These are phyloP conservation scores for Rhododendron ferrugineum DNA, from an alignment of 148 eudicot genomes.

Conservation along the genomic window DNA sequence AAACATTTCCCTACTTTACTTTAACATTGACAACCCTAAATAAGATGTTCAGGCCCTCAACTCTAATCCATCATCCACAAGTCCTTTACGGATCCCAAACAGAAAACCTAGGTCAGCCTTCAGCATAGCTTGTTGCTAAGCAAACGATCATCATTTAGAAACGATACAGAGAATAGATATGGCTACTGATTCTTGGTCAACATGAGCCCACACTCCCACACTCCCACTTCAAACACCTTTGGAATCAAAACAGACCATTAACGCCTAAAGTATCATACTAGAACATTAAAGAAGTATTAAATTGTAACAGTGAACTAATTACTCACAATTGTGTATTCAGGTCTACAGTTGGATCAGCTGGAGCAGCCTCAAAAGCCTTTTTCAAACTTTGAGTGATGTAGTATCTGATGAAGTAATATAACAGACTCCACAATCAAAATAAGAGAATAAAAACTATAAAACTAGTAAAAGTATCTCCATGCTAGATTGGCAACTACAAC, in stretches of 20 bases:
- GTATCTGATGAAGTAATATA: constrained; percentile 42
- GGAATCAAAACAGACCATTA: neutral
- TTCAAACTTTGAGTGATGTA: constrained; percentile 51
- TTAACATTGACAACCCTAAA: neutral
- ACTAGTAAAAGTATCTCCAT: neutral
- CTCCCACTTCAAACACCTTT: neutral
- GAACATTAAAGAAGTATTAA: constrained; percentile 6
- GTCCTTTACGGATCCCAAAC: neutral
- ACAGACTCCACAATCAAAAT: neutral
- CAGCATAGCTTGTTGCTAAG: neutral
- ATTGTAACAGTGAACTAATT: neutral
- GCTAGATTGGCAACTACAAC: neutral
- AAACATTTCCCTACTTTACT: neutral
- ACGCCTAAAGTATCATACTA: neutral
- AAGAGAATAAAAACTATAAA: neutral
- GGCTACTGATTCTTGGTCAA: neutral
- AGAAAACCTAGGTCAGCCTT: neutral
- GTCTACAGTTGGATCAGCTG: constrained; percentile 97
- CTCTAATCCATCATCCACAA: neutral
- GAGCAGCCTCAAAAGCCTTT: constrained; percentile 73
- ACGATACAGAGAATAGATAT: neutral
- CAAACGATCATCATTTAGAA: neutral
- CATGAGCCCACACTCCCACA: neutral
- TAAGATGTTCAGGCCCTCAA: neutral
- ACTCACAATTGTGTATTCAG: constrained; percentile 93